Conservation (phyloP, 805 yeast species). For the Cyberlindnera xylosilytica region DNA sequence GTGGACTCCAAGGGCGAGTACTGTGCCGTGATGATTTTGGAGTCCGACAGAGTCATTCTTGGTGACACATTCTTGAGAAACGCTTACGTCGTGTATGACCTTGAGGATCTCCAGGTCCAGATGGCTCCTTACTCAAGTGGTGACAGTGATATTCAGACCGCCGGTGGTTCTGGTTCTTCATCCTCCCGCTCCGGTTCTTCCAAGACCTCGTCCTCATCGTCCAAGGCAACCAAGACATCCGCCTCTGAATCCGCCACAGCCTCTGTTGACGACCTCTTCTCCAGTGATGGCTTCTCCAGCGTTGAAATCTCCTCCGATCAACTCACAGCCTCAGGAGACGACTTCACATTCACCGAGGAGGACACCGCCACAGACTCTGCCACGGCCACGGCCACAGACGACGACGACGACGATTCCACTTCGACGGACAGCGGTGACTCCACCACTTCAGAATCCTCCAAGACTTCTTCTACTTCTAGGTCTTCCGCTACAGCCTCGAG, state of each 20-base stretch:
- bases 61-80: slow-evolving; percentile 67
- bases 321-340: neutral
- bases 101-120: slow-evolving; percentile 53
- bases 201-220: neutral
- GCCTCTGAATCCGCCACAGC: neutral
- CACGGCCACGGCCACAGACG: neutral
- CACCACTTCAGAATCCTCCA: too few relatives aligned
- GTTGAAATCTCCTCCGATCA: neutral
- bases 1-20: neutral
- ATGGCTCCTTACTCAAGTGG: slow-evolving; percentile 38
- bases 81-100: slow-evolving; percentile 65
- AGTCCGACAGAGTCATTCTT: slow-evolving; percentile 38
- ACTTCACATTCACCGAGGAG: neutral
- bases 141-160: neutral
- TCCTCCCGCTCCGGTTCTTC: neutral
- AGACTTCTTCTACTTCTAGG: too few relatives aligned
- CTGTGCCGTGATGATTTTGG: slow-evolving; percentile 12
- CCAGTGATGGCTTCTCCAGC: neutral
- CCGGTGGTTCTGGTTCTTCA: neutral
- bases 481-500: too few relatives aligned
- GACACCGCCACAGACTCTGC: neutral
- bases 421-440: too few relatives aligned
- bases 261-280: neutral
- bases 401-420: too few relatives aligned
- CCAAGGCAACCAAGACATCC: neutral